Evolutionary conservation across 2,329 filamentous ascomycete genomes (phyloP), one percentile per base, ranked within the genome.

Genomic region (Colletotrichum gigasporum): DNA sequence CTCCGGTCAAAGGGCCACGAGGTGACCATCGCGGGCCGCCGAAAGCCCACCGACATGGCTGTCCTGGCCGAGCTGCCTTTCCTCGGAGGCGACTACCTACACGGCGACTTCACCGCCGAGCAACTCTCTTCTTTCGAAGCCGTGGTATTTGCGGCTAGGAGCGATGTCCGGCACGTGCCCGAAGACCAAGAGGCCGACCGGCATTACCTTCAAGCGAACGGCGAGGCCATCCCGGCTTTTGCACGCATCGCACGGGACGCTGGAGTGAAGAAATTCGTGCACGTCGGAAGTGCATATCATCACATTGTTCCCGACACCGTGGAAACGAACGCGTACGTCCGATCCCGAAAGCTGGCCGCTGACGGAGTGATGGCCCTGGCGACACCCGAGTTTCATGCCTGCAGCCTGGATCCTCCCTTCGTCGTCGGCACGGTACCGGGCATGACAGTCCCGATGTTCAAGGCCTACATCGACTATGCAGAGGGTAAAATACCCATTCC

Each of bases 161-260:
- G 57, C 37, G 63, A 65, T 24, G 26, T 51, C 16, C 58, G 63
- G 4, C 63, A 65, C 24, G 57, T 65, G 3, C 63, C 63, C 3
- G 10, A 30, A 2, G 63, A 24, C 12, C 28, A 56, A 20, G 22
- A 26, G 6, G 51, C 51, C 5, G 51, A 62, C 35, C 16, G 45
- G 2, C 52, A 56, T 22, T 44, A 56, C 18, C 39, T 65, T 11
- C 24, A 48, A 11, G 57, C 39, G 26, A 65, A 65, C 20, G 57
- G 51, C 1, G 30, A 52, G 16, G 45, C 57, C 16, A 16, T 62
- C 2, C 63, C 63, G 16, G 30, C 45, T 7, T 65, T 65, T 14
- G 51, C 39, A 5, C n/a, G 30, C 5, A 6, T 45, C 20, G 57
- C 57, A 2, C 26, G 32, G 9, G 12, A 35, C 1, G 57, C 63